Conservation (phyloP, 2,329 filamentous ascomycete genomes). For the Fusarium concolor region DNA sequence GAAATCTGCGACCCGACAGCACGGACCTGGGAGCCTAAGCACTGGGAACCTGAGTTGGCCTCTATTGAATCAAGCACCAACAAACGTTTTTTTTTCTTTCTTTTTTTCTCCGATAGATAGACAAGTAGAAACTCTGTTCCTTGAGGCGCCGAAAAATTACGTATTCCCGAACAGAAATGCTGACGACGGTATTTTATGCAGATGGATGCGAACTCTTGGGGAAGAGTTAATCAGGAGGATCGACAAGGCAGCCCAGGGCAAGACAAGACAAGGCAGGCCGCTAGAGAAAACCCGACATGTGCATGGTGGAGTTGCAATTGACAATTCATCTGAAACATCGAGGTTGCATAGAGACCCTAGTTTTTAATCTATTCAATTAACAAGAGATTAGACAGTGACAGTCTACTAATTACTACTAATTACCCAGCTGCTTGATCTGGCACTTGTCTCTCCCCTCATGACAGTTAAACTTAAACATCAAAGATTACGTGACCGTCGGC, state of each 20-base stretch:
- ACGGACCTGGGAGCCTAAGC: background rate
- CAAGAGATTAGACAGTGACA: conserved; percentile 1
- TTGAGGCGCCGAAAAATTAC: conserved; percentile 1
- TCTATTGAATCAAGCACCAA: background rate
- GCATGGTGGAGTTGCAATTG: conserved; percentile 7
- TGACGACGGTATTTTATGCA: conserved; percentile 4
- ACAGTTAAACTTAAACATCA: background rate
- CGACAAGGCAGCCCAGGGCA: conserved; percentile 1
- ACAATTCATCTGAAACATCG: conserved; percentile 29
- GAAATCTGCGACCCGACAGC: conserved; percentile 21
- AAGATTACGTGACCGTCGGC: background rate
- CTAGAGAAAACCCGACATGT: conserved; percentile 6
- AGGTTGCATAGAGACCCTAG: conserved; percentile 10
- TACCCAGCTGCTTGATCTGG: too few relatives aligned
- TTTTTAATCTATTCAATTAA: background rate
- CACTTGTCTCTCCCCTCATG: background rate
- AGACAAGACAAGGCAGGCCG: background rate
- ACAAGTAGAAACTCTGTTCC: conserved; percentile 12
- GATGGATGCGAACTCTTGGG: conserved; percentile 15
- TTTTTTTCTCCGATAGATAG: background rate
- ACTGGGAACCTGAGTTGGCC: background rate
- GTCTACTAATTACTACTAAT: background rate
- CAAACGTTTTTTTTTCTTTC: conserved; percentile 2
- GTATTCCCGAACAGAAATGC: background rate
- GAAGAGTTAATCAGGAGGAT: background rate